Evolutionary conservation across 2,329 filamentous ascomycete species (phyloP).

Genomic region (Pyrenophora graminea): DNA sequence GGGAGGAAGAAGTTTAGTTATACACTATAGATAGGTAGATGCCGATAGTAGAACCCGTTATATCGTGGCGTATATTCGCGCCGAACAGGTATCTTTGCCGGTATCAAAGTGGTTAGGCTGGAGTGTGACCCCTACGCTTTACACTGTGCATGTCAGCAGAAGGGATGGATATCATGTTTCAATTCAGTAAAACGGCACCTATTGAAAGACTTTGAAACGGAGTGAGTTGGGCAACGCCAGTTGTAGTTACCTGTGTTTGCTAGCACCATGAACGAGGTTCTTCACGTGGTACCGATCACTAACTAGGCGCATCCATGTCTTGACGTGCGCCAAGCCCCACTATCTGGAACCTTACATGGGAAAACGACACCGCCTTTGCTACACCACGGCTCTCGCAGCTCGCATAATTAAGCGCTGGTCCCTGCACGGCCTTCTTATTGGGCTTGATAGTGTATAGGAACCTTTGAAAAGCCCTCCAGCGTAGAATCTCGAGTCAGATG

Average conservation of each 20-base stretch:
- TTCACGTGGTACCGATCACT: neutral
- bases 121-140: too few species aligned
- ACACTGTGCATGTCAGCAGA: too few species aligned
- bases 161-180: too few species aligned
- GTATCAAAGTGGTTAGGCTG: too few species aligned
- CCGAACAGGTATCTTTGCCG: too few species aligned
- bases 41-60: neutral
- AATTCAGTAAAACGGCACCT: too few species aligned
- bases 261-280: neutral
- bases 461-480: too few species aligned
- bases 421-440: neutral
- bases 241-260: neutral
- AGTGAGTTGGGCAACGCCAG: neutral
- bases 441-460: neutral
- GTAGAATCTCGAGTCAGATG: slow-evolving; percentile 1
- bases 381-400: too few species aligned
- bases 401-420: neutral
- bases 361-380: slow-evolving; percentile 1
- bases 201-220: too few species aligned
- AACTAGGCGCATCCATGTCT: neutral
- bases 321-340: slow-evolving; percentile 14
- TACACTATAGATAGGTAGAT: slow-evolving; percentile 28
- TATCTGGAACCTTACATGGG: neutral
- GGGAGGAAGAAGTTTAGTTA: slow-evolving; percentile 32
- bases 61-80: too few species aligned